Evolutionary conservation across 352 stramenopile genomes (phyloP).

Genomic region (Phytopythium mirpurense): DNA sequence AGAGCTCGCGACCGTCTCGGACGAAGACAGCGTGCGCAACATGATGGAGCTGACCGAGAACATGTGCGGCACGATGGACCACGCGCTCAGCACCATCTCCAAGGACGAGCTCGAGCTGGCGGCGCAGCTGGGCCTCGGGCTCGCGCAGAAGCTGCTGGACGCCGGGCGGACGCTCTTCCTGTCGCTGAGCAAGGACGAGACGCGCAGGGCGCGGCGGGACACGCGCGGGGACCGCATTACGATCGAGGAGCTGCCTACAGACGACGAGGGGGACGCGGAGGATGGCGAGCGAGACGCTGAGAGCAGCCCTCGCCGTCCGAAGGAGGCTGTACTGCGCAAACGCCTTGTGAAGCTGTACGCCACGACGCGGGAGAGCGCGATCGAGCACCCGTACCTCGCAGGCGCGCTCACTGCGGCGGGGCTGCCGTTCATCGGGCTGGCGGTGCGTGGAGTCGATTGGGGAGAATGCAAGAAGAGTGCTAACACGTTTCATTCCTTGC

Average conservation of each 20-base stretch:
- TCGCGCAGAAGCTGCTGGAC: slow-evolving; percentile 69
- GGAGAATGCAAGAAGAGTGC: background rate
- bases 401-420: slow-evolving; percentile 49
- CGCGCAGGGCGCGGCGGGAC: slow-evolving; percentile 17
- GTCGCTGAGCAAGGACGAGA: slow-evolving; percentile 66
- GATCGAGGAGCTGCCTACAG: slow-evolving; percentile 56
- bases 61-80: slow-evolving; percentile 72
- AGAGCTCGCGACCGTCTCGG: slow-evolving; percentile 8
- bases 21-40: slow-evolving; percentile 69
- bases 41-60: slow-evolving; percentile 71
- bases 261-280: slow-evolving; percentile 20
- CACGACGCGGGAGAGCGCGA: slow-evolving; percentile 30
- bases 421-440: slow-evolving; percentile 77
- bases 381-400: slow-evolving; percentile 54
- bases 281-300: slow-evolving; percentile 3
- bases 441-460: slow-evolving; percentile 25
- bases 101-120: slow-evolving; percentile 63
- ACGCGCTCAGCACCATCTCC: slow-evolving; percentile 67
- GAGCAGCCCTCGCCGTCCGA: slow-evolving; percentile 17
- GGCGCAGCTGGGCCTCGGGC: slow-evolving; percentile 64
- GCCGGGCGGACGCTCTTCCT: slow-evolving; percentile 63
- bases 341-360: slow-evolving; percentile 42
- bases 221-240: slow-evolving; percentile 57
- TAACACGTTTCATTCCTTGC: background rate
- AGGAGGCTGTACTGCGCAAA: slow-evolving; percentile 38